Conservation (phyloP, 2,329 filamentous ascomycete species). For the Ceratocystis alfenasii region DNA sequence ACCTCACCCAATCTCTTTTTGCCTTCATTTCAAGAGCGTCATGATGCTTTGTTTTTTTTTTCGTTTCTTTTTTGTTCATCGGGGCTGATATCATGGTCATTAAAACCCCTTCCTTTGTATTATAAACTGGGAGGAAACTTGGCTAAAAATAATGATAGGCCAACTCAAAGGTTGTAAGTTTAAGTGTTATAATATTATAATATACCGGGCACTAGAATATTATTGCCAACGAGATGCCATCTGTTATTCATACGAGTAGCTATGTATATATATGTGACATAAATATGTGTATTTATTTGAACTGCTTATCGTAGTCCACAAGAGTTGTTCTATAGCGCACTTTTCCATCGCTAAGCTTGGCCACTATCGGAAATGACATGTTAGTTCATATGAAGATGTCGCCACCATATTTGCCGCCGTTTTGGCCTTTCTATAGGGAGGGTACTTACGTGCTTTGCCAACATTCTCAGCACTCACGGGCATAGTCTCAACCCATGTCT, state of each 20-base stretch:
- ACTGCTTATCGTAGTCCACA: constrained; percentile 25
- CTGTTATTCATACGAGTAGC: neutral
- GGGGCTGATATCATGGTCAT: neutral
- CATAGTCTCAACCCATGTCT: constrained; percentile 61
- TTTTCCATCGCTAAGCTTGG: constrained; percentile 16
- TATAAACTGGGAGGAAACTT: neutral
- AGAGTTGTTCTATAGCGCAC: constrained; percentile 25
- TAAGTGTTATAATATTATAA: constrained; percentile 3
- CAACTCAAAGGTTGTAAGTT: constrained; percentile 1
- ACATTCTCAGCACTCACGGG: constrained; percentile 56
- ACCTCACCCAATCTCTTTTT: neutral
- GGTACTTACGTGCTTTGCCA: constrained; percentile 17
- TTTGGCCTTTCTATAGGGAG: neutral
- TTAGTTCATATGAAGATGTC: neutral
- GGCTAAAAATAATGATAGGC: neutral
- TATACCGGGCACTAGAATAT: neutral
- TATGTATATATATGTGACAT: neutral
- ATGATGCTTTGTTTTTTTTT: constrained; percentile 2
- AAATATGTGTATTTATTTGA: constrained; percentile 15
- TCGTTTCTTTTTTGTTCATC: neutral
- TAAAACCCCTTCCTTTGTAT: neutral
- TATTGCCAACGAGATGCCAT: neutral
- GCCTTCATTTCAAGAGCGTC: constrained; percentile 6
- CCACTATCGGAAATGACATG: constrained; percentile 10
- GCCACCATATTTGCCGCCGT: neutral